Evolutionary conservation across 1,284 basidiomycete species (phyloP).

Genomic region (Trichosporon sp.): DNA sequence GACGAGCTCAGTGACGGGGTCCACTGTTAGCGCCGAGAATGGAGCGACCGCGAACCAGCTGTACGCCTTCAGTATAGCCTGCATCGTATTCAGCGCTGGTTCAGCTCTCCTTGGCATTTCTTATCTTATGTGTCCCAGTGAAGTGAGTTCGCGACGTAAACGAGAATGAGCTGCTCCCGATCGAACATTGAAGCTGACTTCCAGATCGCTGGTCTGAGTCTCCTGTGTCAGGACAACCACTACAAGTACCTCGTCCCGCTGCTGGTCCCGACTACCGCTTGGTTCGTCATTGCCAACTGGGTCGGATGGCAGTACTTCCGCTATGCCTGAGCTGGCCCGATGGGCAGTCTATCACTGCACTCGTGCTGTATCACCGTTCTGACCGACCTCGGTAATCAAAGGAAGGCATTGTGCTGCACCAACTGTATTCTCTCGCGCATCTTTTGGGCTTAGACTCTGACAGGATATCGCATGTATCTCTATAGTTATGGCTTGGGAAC

Average conservation of each 20-base stretch:
- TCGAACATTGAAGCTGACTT: not conserved
- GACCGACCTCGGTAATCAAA: no score
- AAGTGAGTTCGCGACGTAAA: not conserved
- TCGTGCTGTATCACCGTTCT: no score
- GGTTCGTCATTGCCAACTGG: conserved; percentile 94
- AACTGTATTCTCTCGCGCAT: not conserved
- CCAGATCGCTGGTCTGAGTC: conserved; percentile 7
- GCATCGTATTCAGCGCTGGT: not conserved
- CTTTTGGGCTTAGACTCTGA: not conserved
- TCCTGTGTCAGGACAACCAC: conserved; percentile 58
- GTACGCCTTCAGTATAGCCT: conserved; percentile 4
- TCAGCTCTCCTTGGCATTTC: conserved; percentile 8
- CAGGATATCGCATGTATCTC: no score
- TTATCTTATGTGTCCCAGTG: conserved; percentile 14
- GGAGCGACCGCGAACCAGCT: conserved; percentile 1
- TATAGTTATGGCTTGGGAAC: not conserved
- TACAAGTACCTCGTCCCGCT: conserved; percentile 82
- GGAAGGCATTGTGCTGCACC: not conserved
- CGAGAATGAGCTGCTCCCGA: no score
- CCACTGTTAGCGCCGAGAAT: not conserved
- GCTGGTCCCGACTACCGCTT: conserved; percentile 70
- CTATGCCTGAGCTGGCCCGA: conserved; percentile 56
- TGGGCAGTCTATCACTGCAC: no score
- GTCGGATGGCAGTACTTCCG: conserved; percentile 92
- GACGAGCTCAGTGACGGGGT: not conserved